phyloP scores from a whole-genome alignment of 805 yeast species.

The Jamesozyma lodderae region DNA sequence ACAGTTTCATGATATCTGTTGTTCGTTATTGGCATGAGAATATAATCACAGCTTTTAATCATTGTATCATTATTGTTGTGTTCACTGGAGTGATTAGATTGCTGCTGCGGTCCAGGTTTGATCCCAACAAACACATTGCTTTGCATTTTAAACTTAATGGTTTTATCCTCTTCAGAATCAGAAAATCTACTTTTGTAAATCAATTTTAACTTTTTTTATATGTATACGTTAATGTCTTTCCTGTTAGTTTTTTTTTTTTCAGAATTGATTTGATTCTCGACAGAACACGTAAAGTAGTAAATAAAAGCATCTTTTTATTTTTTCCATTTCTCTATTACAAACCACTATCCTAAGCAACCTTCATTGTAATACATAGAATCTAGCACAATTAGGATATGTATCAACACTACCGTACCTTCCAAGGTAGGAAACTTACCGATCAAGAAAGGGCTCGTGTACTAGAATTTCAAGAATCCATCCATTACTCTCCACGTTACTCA shows the following conservation, averaged over 20 bases:
- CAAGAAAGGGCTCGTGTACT: slow-evolving; percentile 77
- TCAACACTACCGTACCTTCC: slow-evolving; percentile 29
- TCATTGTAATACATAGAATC: too few relatives aligned
- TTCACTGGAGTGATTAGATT: slow-evolving; percentile 19
- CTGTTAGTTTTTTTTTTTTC: too few relatives aligned
- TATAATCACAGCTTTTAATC: slow-evolving; percentile 36
- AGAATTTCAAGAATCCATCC: slow-evolving; percentile 89
- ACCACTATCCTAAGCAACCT: too few relatives aligned
- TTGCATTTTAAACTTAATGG: slow-evolving; percentile 14
- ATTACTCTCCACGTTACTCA: slow-evolving; percentile 83
- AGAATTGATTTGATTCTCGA: too few relatives aligned
- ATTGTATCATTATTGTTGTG: slow-evolving; percentile 13
- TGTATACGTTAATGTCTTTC: too few relatives aligned
- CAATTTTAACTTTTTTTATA: too few relatives aligned
- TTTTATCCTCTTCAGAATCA: too few relatives aligned
- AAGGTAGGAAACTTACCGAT: slow-evolving; percentile 63
- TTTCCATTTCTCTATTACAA: too few relatives aligned
- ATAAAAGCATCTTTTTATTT: too few relatives aligned
- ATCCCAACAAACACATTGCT: slow-evolving; percentile 37
- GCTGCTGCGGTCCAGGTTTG: slow-evolving; percentile 34
- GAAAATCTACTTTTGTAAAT: too few relatives aligned
- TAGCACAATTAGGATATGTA: slow-evolving; percentile 17
- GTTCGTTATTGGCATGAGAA: slow-evolving; percentile 49
- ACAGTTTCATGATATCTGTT: slow-evolving; percentile 39
- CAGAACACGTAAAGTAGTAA: too few relatives aligned